Base-by-base conservation (phyloP, 2,329 filamentous ascomycete species). In the Trichoderma polysporum region DNA sequence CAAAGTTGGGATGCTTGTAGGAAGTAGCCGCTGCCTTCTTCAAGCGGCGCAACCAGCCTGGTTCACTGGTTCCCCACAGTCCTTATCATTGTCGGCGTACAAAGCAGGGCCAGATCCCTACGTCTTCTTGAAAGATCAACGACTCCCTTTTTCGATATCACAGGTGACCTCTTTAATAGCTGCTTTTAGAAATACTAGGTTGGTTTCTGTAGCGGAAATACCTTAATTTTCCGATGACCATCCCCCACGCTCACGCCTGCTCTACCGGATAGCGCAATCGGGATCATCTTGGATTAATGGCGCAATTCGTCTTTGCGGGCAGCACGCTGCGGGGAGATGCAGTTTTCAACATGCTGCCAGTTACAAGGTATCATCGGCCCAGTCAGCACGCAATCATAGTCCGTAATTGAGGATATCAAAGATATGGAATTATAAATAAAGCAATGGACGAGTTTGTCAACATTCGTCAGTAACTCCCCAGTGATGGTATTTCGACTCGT, bases 361-460 rank as follows among this genome's bases (percentile, higher is more conserved):
- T 52, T 25, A 41, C 17, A 63, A 41, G n/a, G 31, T 53, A 29
- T 39, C 49, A 54, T 63, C 10, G 3, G 37, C 35, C 33, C 25
- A 15, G 49, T 54, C 35, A 63, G 47, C 59, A 63, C 59, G 59
- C 59, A 63, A 63, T 63, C 47, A 63, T 63, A 13, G 59, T 15
- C 35, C n/a, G 10, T 7, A 33, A 63, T 63, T 41, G 25, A 35
- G 35, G 59, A 63, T 53, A 37, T 35, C 47, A 25, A 63, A 45
- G n/a, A 45, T 53, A 35, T 25, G 9, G 13, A 53, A 27, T 41
- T 63, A 63, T 39, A 53, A 53, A 37, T 33, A 22, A n/a, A 45
- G 31, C 8, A n/a, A 50, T 49, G 41, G 22, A 2, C 12, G 13
- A n/a, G 19, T 15, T 61, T 6, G 13, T 25, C 15, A 39, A 10